Base-by-base conservation (phyloP, 805 yeast genomes). In the Metschnikowia cerradonensis region DNA sequence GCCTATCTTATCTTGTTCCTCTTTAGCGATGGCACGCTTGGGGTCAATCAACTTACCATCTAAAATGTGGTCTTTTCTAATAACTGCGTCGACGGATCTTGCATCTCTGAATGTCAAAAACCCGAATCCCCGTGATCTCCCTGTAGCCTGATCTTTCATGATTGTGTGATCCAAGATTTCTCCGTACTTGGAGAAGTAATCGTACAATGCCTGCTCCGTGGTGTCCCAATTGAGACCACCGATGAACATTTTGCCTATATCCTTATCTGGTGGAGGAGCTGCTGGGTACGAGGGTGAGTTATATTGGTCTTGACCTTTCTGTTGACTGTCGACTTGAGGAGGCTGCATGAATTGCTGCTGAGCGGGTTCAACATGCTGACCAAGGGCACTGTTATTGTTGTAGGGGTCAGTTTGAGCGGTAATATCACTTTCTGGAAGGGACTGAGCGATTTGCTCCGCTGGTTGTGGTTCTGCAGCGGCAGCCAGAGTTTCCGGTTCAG, bases 211-310 rank as follows among this genome's bases (percentile, higher is more conserved):
- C 55, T 90, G 96, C 64, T 92, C 98, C 13, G 91, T 84, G 14
- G 99, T 92, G 65, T 92, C 97, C 98, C 98, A 92, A 64, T 92
- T 94, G 61, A 92, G 81, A 46, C 99, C 99, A 56, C 99, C 99
- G 67, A 90, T 82, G 63, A 90, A 90, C 96, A 90, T 88, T 66
- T 90, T 90, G 49, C 96, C 95, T 56, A 84, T 84, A 61, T 88
- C 96, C 48, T 61, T 67, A 26, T 74, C 77, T 55, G 45, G 31
- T 43, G 47, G 47, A 23, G 33, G 23, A 35, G 40, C 47, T 13
- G 37, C 17, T n/a, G 39, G 40, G 34, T 44, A 23, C 4, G 47
- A 41, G 37, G 45, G 37, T 26, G 23, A 23, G 14, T 41, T 41
- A 23, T 39, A 39, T 23, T 37, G 40, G 13, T 31, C 42, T 17